These are phyloP conservation scores for Scheffersomyces stipitis DNA, from an alignment of 805 yeast species.

Conservation along the genomic window DNA sequence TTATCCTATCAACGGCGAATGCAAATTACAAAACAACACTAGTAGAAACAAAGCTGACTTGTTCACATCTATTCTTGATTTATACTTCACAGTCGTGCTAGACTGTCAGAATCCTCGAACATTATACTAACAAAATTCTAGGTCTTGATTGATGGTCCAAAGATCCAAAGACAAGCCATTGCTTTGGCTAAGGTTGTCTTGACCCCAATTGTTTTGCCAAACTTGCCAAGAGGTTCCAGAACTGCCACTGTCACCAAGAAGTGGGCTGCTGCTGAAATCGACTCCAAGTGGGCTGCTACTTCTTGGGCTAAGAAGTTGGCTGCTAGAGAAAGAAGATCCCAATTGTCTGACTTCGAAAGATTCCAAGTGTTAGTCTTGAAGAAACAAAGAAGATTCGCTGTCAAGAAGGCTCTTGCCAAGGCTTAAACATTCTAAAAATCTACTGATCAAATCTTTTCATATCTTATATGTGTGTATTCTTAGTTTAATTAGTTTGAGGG, in stretches of 20 bases:
- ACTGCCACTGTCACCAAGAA: conserved; percentile 83
- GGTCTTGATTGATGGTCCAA: conserved; percentile 97
- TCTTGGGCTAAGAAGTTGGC: conserved; percentile 99
- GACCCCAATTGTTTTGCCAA: conserved; percentile 85
- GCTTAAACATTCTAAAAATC: conserved; percentile 51
- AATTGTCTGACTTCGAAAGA: conserved; percentile 96
- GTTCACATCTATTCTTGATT: too few species aligned
- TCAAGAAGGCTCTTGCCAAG: conserved; percentile 95
- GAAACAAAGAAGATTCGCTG: conserved; percentile 96
- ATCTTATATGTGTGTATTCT: conserved; percentile 25
- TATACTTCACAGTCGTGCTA: too few species aligned
- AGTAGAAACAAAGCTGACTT: too few species aligned
- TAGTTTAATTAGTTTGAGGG: conserved; percentile 24
- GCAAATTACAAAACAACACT: too few species aligned
- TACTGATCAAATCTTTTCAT: conserved; percentile 12
- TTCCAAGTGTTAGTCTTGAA: conserved; percentile 97
- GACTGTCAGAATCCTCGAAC: too few species aligned
- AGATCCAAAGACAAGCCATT: conserved; percentile 90
- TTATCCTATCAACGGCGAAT: too few species aligned
- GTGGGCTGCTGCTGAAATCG: conserved; percentile 88
- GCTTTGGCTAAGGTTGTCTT: conserved; percentile 84
- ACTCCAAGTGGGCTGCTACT: conserved; percentile 87
- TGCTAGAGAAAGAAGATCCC: conserved; percentile 89
- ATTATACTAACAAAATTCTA: conserved; percentile 38
- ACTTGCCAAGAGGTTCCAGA: conserved; percentile 93